phyloP scores from a whole-genome alignment of 2,329 filamentous ascomycete genomes.

The Cucurbitaria berberidis region DNA sequence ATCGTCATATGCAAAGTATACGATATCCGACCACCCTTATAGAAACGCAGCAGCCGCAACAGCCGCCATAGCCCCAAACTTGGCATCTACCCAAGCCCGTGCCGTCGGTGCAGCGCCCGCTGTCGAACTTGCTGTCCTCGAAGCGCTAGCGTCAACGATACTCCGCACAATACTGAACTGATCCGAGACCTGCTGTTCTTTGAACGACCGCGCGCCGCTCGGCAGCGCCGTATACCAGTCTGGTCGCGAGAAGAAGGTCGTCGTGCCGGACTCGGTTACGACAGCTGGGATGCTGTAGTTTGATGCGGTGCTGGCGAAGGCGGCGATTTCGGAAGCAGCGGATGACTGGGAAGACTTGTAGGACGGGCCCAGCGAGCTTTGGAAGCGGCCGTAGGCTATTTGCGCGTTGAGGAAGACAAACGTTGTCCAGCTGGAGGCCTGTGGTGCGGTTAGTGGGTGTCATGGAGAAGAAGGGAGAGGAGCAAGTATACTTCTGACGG shows the following conservation, averaged over 20 bases:
- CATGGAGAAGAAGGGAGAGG: background rate
- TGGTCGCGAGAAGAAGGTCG: conserved; percentile 30
- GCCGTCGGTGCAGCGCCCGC: conserved; percentile 31
- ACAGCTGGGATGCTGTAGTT: conserved; percentile 36
- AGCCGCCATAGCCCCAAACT: conserved; percentile 39
- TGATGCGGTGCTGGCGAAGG: conserved; percentile 27
- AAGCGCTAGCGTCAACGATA: conserved; percentile 22
- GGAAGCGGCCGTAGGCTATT: conserved; percentile 31
- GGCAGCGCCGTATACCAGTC: conserved; percentile 41
- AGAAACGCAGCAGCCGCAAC: conserved; percentile 36
- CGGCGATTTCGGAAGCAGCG: conserved; percentile 34
- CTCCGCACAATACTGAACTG: conserved; percentile 39
- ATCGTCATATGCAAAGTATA: background rate
- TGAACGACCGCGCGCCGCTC: conserved; percentile 32
- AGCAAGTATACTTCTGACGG: conserved; percentile 22
- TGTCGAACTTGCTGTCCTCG: conserved; percentile 22
- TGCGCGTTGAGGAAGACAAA: conserved; percentile 35
- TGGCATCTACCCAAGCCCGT: conserved; percentile 21
- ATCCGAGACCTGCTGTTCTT: conserved; percentile 39
- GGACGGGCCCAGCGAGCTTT: conserved; percentile 24
- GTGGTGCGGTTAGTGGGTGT: conserved; percentile 2
- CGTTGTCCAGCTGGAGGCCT: conserved; percentile 37
- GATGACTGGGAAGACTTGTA: conserved; percentile 36
- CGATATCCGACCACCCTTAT: conserved; percentile 5
- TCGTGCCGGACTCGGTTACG: conserved; percentile 31